Evolutionary conservation across 2,329 filamentous ascomycete species (phyloP).

Genomic region (Claviceps humidiphila): DNA sequence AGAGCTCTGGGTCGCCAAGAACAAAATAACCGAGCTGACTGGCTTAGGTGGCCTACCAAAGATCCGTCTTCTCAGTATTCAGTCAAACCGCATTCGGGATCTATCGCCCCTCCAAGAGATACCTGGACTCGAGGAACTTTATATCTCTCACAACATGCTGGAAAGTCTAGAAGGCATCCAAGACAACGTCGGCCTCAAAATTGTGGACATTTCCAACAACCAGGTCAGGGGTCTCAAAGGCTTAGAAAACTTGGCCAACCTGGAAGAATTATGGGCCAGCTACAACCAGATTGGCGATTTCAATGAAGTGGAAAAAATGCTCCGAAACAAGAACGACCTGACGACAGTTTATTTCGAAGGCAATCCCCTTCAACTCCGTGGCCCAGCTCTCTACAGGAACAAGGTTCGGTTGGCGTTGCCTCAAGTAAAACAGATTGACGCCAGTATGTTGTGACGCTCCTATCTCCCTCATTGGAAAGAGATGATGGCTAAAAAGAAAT

Average conservation of each 20-base stretch:
- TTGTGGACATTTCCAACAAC: slow-evolving; percentile 86
- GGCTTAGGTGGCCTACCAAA: slow-evolving; percentile 64
- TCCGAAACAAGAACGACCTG: slow-evolving; percentile 66
- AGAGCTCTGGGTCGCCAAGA: slow-evolving; percentile 89
- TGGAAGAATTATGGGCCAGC: slow-evolving; percentile 92
- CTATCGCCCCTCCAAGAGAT: slow-evolving; percentile 65
- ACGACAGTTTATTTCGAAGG: slow-evolving; percentile 94
- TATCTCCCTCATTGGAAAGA: background rate
- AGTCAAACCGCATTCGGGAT: slow-evolving; percentile 80
- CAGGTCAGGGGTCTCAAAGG: slow-evolving; percentile 63
- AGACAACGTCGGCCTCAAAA: slow-evolving; percentile 50
- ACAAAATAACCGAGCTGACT: slow-evolving; percentile 79
- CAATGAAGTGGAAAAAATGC: slow-evolving; percentile 62
- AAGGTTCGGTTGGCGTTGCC: slow-evolving; percentile 83
- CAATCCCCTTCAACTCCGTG: slow-evolving; percentile 70
- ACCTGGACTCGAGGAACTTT: slow-evolving; percentile 74
- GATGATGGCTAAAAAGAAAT: background rate
- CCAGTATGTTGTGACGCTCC: slow-evolving; percentile 55
- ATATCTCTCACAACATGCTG: slow-evolving; percentile 90
- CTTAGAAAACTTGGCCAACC: slow-evolving; percentile 49
- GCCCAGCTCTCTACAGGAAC: slow-evolving; percentile 81
- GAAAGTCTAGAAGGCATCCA: slow-evolving; percentile 63
- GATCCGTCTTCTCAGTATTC: slow-evolving; percentile 80
- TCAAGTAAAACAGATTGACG: slow-evolving; percentile 86
- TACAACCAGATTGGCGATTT: slow-evolving; percentile 76